Evolutionary conservation across 2,329 filamentous ascomycete genomes (phyloP).

Genomic region (Aplosporella prunicola): DNA sequence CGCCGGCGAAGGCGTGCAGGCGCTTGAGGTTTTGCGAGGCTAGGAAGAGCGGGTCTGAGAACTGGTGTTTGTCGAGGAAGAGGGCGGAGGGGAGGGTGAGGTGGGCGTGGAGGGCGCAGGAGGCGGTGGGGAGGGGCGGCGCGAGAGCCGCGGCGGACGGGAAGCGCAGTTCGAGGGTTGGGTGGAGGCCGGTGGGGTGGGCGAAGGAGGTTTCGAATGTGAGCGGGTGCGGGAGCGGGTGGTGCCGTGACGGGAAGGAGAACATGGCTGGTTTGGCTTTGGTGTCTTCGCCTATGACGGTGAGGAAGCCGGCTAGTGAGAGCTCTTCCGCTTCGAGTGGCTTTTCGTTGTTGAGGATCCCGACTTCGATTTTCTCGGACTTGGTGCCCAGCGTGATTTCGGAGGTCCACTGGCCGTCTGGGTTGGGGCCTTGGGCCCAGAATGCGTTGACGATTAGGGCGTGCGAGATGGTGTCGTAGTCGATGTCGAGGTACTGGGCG

Average conservation of each 20-base stretch:
- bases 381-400: constrained; percentile 23
- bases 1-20: constrained; percentile 59
- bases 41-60: constrained; percentile 67
- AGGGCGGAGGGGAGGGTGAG: constrained; percentile 71
- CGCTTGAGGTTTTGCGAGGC: constrained; percentile 66
- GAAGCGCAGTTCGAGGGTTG: constrained; percentile 62
- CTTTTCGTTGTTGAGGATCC: constrained; percentile 60
- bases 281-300: constrained; percentile 65
- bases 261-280: constrained; percentile 68
- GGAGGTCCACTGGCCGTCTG: constrained; percentile 21
- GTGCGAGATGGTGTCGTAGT: constrained; percentile 62
- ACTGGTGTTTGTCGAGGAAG: constrained; percentile 82
- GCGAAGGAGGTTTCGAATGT: constrained; percentile 57
- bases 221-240: constrained; percentile 47
- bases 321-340: constrained; percentile 63
- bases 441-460: constrained; percentile 55
- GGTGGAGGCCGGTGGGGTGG: constrained; percentile 73
- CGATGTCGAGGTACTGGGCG: constrained; percentile 63
- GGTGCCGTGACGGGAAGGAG: constrained; percentile 73
- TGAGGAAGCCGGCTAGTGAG: constrained; percentile 67
- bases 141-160: constrained; percentile 40
- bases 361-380: constrained; percentile 63
- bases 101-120: constrained; percentile 68
- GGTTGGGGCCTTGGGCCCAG: constrained; percentile 39
- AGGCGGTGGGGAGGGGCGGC: constrained; percentile 33